Percentiles rank a stretch among this genome's conserved stretches.
Conservation (phyloP, 768 basidiomycete genomes). For the Leccinum truebloodii region DNA sequence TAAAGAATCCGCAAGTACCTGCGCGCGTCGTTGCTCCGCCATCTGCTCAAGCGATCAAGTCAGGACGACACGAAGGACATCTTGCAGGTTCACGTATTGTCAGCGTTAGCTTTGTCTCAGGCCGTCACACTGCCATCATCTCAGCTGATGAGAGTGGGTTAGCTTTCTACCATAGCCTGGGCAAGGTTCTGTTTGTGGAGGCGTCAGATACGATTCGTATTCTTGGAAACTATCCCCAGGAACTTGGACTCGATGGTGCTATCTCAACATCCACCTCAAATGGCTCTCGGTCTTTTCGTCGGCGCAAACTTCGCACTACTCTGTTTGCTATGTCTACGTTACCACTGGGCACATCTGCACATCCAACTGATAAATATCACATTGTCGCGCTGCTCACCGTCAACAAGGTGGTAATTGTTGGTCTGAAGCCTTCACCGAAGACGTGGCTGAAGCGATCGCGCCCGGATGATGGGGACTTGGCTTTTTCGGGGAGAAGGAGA, state of each 20-base stretch:
- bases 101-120: slow-evolving; percentile 84
- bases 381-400: slow-evolving; percentile 87
- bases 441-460: slow-evolving; percentile 87
- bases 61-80: slow-evolving; percentile 86
- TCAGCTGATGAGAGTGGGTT: slow-evolving; percentile 89
- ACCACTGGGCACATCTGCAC: slow-evolving; percentile 71
- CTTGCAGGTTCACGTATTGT: slow-evolving; percentile 76
- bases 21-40: slow-evolving; percentile 73
- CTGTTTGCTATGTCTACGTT: slow-evolving; percentile 80
- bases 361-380: slow-evolving; percentile 78
- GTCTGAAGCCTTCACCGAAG: slow-evolving; percentile 85
- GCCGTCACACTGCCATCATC: slow-evolving; percentile 89
- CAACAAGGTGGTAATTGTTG: slow-evolving; percentile 89
- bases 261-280: slow-evolving; percentile 19
- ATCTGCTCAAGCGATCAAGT: slow-evolving; percentile 62
- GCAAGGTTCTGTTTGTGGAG: slow-evolving; percentile 93
- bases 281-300: slow-evolving; percentile 37
- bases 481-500: slow-evolving; percentile 48
- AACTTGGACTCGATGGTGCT: slow-evolving; percentile 15
- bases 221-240: slow-evolving; percentile 84
- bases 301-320: slow-evolving; percentile 57
- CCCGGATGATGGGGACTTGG: slow-evolving; percentile 43
- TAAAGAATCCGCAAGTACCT: slow-evolving; percentile 67
- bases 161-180: slow-evolving; percentile 93
- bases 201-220: slow-evolving; percentile 93